Base-by-base conservation (phyloP, 495 filamentous ascomycete species). In the Penicillium silybi region DNA sequence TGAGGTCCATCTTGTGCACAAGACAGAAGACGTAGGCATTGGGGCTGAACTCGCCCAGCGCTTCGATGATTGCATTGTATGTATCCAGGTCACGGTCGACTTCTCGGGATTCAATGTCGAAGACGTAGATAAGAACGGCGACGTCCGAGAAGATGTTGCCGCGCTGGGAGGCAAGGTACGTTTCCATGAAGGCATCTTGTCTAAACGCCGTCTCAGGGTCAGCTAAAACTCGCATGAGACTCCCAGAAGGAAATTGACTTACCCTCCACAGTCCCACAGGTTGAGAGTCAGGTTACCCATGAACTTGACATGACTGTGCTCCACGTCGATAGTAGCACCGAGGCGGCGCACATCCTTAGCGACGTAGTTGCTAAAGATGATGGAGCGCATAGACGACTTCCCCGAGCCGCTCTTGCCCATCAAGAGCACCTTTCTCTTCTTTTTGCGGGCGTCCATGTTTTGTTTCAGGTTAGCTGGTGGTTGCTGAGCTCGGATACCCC, bases 1-100 rank as follows among this genome's bases (percentile, higher is more conserved):
- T 90, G n/a, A 98, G 82, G 67, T 98, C 93, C 86, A 98, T 96
- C 69, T 98, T 98, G 80, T 98, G 93, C 53, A 98, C 86, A 7
- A 98, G 81, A 46, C 90, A 86, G 73, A 96, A 98, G 57, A 97
- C 82, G 58, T 86, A 84, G 44, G 93, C 92, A 8, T 77, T 77
- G 40, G 88, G 87, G 19, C 86, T 91, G 76, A 85, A 93, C 68
- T 97, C 90, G 27, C 80, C 74, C 27, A 98, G 77, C 0, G 93
- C 93, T 45, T 82, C 76, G 62, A 96, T 89, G 64, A 96, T 90
- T 50, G 85, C 82, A 47, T 80, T 83, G 71, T 97, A 98, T 34
- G 88, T 93, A 46, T 90, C 82, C 41, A 96, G 81, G 67, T 97
- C 95, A 51, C 89, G 84, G 18, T 90, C 87, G 55, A 95, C 89